Conservation (phyloP, 768 basidiomycete species). For the Suillus luteus region DNA sequence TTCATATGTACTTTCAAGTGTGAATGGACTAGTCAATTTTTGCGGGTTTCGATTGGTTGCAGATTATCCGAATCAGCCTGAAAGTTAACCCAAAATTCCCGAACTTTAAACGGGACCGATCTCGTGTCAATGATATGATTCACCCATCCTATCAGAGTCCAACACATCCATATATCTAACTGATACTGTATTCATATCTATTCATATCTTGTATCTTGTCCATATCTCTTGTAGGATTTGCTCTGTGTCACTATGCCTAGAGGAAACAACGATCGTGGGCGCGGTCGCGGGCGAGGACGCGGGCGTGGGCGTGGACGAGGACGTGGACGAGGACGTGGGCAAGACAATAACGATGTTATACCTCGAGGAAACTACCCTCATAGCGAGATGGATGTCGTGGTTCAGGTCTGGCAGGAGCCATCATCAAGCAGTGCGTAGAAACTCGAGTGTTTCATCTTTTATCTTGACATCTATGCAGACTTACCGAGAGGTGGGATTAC, state of each 20-base stretch:
- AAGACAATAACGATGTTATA: background rate
- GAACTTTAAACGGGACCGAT: background rate
- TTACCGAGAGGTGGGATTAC: constrained; percentile 9
- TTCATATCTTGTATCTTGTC: constrained; percentile 8
- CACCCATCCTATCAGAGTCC: background rate
- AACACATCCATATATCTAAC: background rate
- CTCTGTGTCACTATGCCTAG: constrained; percentile 23
- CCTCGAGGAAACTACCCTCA: constrained; percentile 24
- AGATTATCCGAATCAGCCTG: background rate
- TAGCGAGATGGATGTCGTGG: constrained; percentile 24
- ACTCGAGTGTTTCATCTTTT: background rate
- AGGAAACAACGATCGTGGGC: constrained; percentile 20
- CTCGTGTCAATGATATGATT: constrained; percentile 1
- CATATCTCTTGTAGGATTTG: constrained; percentile 5
- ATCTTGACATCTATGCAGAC: constrained; percentile 17
- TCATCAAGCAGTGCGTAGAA: constrained; percentile 19
- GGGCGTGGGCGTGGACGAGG: constrained; percentile 11
- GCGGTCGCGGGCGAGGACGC: constrained; percentile 20
- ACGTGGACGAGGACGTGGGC: constrained; percentile 8
- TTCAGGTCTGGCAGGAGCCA: constrained; percentile 28
- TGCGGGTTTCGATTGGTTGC: background rate
- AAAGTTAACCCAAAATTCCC: too few relatives aligned
- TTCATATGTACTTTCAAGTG: background rate
- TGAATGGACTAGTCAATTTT: background rate
- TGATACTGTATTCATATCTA: constrained; percentile 12